phyloP scores from a whole-genome alignment of 2,329 filamentous ascomycete species.

The Arthrinium puccinioides region DNA sequence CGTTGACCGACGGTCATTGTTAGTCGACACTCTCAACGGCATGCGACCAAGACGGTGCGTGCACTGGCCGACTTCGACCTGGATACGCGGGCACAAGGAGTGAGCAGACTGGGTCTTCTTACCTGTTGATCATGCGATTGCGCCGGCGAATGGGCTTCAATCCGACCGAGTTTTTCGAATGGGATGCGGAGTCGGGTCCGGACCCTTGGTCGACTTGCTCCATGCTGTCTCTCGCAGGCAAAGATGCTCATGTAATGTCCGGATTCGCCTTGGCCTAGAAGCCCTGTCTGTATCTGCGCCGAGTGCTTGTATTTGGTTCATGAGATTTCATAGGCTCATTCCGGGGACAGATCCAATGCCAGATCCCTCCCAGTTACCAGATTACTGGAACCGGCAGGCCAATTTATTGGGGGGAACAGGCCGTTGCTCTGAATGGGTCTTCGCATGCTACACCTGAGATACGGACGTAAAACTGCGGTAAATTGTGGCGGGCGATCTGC shows the following conservation, averaged over 20 bases:
- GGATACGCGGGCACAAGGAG: neutral
- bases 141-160: conserved; percentile 46
- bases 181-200: conserved; percentile 13
- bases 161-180: conserved; percentile 14
- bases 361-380: conserved; percentile 16
- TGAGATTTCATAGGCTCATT: conserved; percentile 18
- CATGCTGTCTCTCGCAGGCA: too few species aligned
- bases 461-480: conserved; percentile 18
- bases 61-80: too few species aligned
- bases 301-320: conserved; percentile 12
- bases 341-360: conserved; percentile 11
- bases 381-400: conserved; percentile 13
- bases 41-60: too few species aligned
- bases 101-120: neutral
- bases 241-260: neutral
- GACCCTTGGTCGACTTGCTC: conserved; percentile 13
- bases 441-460: conserved; percentile 8
- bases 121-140: conserved; percentile 62
- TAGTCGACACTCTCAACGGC: too few species aligned
- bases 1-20: neutral
- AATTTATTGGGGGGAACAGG: conserved; percentile 13
- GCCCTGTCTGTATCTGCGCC: conserved; percentile 10
- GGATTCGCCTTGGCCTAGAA: conserved; percentile 4
- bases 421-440: conserved; percentile 6
- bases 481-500: conserved; percentile 14